A percentile compares a stretch with the other conserved stretches of the same genome.
These are phyloP conservation scores for Gossypium gossypioides DNA, from an alignment of 441 rosid species.

Conservation along the genomic window DNA sequence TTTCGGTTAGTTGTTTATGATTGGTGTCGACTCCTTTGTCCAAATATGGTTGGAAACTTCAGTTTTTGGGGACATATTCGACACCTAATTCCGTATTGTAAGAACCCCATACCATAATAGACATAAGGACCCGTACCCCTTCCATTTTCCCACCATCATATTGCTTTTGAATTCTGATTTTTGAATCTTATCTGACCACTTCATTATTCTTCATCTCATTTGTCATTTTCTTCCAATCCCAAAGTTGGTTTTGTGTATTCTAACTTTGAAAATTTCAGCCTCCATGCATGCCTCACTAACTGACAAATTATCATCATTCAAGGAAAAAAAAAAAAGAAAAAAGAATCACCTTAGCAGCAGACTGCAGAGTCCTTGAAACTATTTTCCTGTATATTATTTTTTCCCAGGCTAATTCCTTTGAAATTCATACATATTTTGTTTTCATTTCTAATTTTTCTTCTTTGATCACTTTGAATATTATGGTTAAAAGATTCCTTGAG, in stretches of 20 bases:
- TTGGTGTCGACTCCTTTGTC: constrained; percentile 85
- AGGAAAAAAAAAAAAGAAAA: neutral
- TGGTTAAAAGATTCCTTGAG: constrained; percentile 19
- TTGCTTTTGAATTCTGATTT: neutral
- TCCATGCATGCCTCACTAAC: neutral
- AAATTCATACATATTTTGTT: constrained; percentile 12
- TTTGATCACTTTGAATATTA: neutral
- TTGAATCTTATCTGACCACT: neutral
- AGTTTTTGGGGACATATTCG: constrained; percentile 14
- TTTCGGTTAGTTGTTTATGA: constrained; percentile 49
- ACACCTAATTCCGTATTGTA: neutral
- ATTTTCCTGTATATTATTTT: constrained; percentile 5
- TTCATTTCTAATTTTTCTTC: constrained; percentile 26
- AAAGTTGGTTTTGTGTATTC: neutral
- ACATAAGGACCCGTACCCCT: neutral
- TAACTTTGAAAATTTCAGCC: neutral
- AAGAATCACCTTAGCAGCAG: constrained; percentile 4
- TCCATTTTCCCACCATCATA: neutral
- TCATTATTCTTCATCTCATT: neutral
- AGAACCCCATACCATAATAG: neutral
- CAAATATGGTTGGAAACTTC: constrained; percentile 63
- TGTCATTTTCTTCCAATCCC: constrained; percentile 9
- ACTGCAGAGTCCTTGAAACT: constrained; percentile 7
- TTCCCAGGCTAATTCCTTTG: constrained; percentile 20
- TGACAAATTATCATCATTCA: neutral